Conservation (phyloP, 208 protist species). For the Vickermania spadyakhi region DNA sequence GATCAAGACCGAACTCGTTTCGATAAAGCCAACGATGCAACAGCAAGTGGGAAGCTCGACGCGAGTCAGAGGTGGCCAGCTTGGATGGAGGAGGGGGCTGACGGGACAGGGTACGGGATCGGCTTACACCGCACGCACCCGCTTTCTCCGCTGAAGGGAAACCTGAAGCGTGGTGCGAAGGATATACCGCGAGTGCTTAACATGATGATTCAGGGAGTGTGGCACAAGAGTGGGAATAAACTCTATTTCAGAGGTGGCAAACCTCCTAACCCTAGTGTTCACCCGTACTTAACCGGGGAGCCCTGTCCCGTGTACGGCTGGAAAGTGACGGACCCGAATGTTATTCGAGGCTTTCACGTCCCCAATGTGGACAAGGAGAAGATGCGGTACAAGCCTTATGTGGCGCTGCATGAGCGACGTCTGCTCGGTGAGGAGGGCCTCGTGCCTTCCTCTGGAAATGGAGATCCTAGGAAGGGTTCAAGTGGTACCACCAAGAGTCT, state of each 20-base stretch:
- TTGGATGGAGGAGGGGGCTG: constrained; percentile 84
- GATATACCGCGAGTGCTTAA: constrained; percentile 70
- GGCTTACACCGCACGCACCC: constrained; percentile 76
- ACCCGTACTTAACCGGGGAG: constrained; percentile 85
- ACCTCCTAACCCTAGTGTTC: constrained; percentile 79
- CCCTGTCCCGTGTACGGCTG: constrained; percentile 88
- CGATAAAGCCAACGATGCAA: constrained; percentile 40
- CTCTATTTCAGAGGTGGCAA: constrained; percentile 86
- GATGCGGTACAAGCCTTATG: constrained; percentile 77
- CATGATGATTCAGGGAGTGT: constrained; percentile 89
- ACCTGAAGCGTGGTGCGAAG: constrained; percentile 37
- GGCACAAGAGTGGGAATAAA: constrained; percentile 85
- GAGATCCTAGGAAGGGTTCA: too few species aligned
- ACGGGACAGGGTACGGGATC: constrained; percentile 82
- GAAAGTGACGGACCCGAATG: constrained; percentile 68
- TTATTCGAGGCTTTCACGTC: constrained; percentile 79
- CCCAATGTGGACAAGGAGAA: constrained; percentile 61
- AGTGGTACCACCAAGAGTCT: background rate
- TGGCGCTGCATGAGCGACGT: constrained; percentile 79
- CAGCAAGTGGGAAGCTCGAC: too few species aligned
- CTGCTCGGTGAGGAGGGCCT: constrained; percentile 34
- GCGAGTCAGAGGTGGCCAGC: too few species aligned
- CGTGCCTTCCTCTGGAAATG: too few species aligned
- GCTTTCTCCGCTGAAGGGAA: constrained; percentile 71
- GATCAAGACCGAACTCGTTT: constrained; percentile 59